phyloP scores from a whole-genome alignment of 768 basidiomycete species.

The Pisolithus marmoratus region DNA sequence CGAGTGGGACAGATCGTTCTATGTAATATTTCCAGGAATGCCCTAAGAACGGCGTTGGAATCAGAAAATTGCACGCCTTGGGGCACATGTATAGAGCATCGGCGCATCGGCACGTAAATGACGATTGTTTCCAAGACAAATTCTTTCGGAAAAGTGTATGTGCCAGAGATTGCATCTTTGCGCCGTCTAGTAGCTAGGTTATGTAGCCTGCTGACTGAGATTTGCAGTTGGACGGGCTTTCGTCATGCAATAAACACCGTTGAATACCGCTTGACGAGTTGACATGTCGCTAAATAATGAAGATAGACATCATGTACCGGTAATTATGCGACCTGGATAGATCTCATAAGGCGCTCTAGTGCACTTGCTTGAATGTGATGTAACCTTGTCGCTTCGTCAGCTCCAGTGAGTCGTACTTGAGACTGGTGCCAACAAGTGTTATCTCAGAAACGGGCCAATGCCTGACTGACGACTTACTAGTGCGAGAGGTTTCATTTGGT shows the following conservation, averaged over 20 bases:
- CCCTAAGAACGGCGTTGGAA: too few relatives aligned
- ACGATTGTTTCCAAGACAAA: too few relatives aligned
- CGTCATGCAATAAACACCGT: constrained; percentile 12
- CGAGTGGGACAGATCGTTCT: too few relatives aligned
- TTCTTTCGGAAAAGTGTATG: too few relatives aligned
- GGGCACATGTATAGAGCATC: too few relatives aligned
- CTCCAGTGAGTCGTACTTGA: constrained; percentile 38
- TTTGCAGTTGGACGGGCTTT: too few relatives aligned
- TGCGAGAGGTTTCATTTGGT: constrained; percentile 52
- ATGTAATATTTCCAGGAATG: too few relatives aligned
- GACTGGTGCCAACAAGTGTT: constrained; percentile 30
- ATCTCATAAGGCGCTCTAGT: constrained; percentile 59
- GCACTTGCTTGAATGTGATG: constrained; percentile 60
- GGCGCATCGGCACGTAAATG: too few relatives aligned
- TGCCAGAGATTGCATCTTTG: too few relatives aligned
- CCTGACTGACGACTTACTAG: constrained; percentile 42
- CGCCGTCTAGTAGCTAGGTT: too few relatives aligned
- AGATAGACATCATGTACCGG: neutral
- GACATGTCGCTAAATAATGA: constrained; percentile 1
- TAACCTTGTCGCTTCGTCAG: constrained; percentile 55
- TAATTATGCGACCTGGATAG: constrained; percentile 36
- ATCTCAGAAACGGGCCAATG: neutral
- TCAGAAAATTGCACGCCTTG: too few relatives aligned
- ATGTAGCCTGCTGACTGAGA: too few relatives aligned
- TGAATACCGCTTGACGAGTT: constrained; percentile 1